These are phyloP conservation scores for Sugiyamaella grinbergsii DNA, from an alignment of 1,139 yeast species.

Conservation along the genomic window DNA sequence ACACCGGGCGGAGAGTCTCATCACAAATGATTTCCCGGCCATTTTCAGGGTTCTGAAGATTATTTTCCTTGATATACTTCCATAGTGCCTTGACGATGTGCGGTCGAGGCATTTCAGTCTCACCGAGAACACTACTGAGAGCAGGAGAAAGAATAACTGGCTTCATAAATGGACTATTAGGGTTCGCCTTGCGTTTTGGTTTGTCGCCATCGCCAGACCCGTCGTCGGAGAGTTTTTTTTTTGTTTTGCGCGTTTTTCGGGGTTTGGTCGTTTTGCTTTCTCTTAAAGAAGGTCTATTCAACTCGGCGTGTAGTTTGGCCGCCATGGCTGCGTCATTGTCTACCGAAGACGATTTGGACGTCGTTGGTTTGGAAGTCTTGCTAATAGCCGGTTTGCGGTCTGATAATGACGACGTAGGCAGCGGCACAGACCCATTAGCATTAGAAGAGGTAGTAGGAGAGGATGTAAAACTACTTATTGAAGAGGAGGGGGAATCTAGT, in stretches of 20 bases:
- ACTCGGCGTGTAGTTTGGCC: constrained; percentile 47
- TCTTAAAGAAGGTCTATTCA: constrained; percentile 31
- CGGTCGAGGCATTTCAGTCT: constrained; percentile 59
- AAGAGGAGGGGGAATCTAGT: too few species aligned
- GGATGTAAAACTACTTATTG: not conserved
- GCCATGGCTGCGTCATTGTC: constrained; percentile 52
- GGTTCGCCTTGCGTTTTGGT: constrained; percentile 20
- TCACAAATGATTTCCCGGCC: constrained; percentile 70
- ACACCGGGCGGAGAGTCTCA: constrained; percentile 57
- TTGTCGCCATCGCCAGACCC: constrained; percentile 3
- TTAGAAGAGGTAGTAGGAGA: not conserved
- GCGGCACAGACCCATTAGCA: not conserved
- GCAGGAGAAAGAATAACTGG: constrained; percentile 52
- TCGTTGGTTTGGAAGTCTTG: constrained; percentile 13
- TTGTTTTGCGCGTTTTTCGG: constrained; percentile 18
- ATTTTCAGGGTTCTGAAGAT: constrained; percentile 70
- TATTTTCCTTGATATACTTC: constrained; percentile 66
- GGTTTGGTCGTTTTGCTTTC: constrained; percentile 11
- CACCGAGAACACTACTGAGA: constrained; percentile 50
- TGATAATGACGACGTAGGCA: not conserved
- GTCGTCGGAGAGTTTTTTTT: constrained; percentile 14
- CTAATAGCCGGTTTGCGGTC: constrained; percentile 20
- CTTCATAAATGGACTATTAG: constrained; percentile 35
- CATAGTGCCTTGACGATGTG: constrained; percentile 73
- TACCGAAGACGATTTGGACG: constrained; percentile 4